Evolutionary conservation across 495 filamentous ascomycete species (phyloP), one percentile per base, ranked within the genome.

Genomic region (Peziza echinospora): DNA sequence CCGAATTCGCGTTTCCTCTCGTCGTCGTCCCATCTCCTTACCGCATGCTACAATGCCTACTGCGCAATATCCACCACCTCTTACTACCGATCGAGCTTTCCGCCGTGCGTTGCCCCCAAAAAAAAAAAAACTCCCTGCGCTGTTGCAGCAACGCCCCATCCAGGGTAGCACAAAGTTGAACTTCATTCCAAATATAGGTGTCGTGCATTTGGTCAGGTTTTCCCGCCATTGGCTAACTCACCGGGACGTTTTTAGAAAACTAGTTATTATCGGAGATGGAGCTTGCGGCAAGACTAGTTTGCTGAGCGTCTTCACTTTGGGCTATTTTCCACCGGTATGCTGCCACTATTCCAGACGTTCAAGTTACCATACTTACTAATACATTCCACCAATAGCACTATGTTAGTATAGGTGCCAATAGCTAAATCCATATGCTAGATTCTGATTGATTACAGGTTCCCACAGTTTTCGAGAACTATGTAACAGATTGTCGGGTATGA

Each of bases 381-480:
- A 26, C 28, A 22, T 47, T 41, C 44, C 47, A 47, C 16, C n/a
- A 50, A 17, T 46, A 76, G 72, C 72, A 76, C 65, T 76, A 76
- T 59, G 72, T 76, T 52, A 64, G 71, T 71, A 47, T 5, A 51
- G 8, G 40, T 21, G 39, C 46, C n/a, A 34, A 16, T 44, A 34
- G 45, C 22, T 43, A n/a, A 34, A 11, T 41, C 17, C 17, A n/a
- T n/a, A n/a, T n/a, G n/a, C n/a, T n/a, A 11, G 34, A 22, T 47
- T 19, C 46, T 37, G 43, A 46, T 42, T 37, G 24, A 26, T 44
- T 22, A 40, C 76, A 97, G 77, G 91, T 96, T 37, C 89, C 89
- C 0, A 99, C 89, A 51, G 89, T 99, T 34, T 99, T 99, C 65
- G 89, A 99, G 64, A 99, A 96, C 69, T 99, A 99, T 58, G 89